Conservation (phyloP, 164 flowering plant genomes). For the Cinnamomum micranthum region DNA sequence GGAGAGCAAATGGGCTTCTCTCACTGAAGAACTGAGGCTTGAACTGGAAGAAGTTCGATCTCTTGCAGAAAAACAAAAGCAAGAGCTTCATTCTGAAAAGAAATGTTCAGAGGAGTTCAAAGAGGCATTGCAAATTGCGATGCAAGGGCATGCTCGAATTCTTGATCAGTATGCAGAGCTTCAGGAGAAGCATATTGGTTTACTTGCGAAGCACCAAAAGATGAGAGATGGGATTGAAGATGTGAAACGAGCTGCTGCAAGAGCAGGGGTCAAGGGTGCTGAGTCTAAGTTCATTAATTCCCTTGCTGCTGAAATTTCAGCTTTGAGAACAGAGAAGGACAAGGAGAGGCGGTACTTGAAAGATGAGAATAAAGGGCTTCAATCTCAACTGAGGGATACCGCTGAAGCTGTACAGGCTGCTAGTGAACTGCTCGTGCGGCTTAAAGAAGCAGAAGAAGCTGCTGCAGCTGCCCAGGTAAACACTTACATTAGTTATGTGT, state of each 20-base stretch:
- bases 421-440: slow-evolving; percentile 86
- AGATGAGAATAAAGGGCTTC: slow-evolving; percentile 87
- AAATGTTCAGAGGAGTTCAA: slow-evolving; percentile 84
- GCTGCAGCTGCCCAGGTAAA: slow-evolving; percentile 65
- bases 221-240: slow-evolving; percentile 85
- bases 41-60: slow-evolving; percentile 67
- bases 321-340: slow-evolving; percentile 72
- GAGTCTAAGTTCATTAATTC: slow-evolving; percentile 89
- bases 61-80: slow-evolving; percentile 49
- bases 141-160: slow-evolving; percentile 96
- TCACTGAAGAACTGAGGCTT: slow-evolving; percentile 65
- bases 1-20: slow-evolving; percentile 90
- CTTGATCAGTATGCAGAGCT: slow-evolving; percentile 97
- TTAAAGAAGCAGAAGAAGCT: slow-evolving; percentile 92
- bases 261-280: slow-evolving; percentile 87
- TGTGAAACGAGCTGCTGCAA: slow-evolving; percentile 89
- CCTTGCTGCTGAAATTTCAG: slow-evolving; percentile 92
- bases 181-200: slow-evolving; percentile 75
- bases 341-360: slow-evolving; percentile 69
- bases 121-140: slow-evolving; percentile 94
- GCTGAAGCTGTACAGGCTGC: slow-evolving; percentile 99
- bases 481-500: background rate
- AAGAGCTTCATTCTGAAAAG: slow-evolving; percentile 72
- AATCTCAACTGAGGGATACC: slow-evolving; percentile 85
- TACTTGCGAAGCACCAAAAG: slow-evolving; percentile 82